These are phyloP conservation scores for Gypsophila paniculata DNA, from an alignment of 179 eudicot genomes.

Conservation along the genomic window DNA sequence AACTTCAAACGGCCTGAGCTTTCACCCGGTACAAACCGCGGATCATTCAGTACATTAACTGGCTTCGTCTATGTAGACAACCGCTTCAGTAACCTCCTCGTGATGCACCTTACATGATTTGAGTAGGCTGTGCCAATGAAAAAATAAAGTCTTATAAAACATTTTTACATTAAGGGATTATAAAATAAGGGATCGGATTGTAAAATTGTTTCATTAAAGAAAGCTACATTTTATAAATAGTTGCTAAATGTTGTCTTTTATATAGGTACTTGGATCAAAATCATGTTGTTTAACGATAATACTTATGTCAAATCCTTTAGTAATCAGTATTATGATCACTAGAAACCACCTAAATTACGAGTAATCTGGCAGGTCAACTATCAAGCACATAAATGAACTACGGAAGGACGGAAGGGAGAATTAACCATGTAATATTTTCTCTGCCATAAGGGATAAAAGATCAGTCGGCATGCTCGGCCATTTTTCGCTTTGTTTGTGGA, in stretches of 20 bases:
- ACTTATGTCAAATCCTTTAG: no score
- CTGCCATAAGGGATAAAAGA: constrained; percentile 15
- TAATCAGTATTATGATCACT: no score
- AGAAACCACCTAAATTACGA: constrained; percentile 37
- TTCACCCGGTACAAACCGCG: constrained; percentile 10
- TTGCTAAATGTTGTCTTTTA: no score
- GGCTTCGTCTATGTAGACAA: constrained; percentile 19
- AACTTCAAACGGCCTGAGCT: constrained; percentile 14
- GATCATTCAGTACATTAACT: constrained; percentile 14
- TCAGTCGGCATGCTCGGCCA: constrained; percentile 29
- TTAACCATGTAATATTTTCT: constrained; percentile 35
- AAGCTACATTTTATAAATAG: no score
- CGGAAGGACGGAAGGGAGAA: constrained; percentile 37
- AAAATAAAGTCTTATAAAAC: neutral
- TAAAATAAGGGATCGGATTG: no score
- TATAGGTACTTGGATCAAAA: no score
- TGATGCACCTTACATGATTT: constrained; percentile 28
- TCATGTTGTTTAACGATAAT: no score
- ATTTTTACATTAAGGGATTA: neutral
- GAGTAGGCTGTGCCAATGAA: constrained; percentile 50
- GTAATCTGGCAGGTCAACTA: constrained; percentile 31
- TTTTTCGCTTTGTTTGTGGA: constrained; percentile 30
- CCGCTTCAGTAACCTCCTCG: constrained; percentile 21
- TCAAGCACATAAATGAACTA: constrained; percentile 15
- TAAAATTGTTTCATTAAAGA: no score